Evolutionary conservation across 176 grass and related monocot genomes (phyloP).

Genomic region (Rhynchospora breviuscula): DNA sequence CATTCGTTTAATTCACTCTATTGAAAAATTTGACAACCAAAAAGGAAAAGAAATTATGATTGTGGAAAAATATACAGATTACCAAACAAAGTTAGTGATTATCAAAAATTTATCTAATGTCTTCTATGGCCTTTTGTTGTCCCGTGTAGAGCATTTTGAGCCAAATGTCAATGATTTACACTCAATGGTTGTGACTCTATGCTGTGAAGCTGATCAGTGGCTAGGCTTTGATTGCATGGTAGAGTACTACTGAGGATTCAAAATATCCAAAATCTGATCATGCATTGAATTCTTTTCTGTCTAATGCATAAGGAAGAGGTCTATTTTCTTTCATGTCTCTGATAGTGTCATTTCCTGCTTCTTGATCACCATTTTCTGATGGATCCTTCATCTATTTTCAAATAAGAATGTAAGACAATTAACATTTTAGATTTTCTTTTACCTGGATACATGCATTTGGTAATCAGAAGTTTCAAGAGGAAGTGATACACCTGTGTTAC

Average conservation of each 20-base stretch:
- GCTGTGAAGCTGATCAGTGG: neutral
- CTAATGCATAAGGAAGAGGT: neutral
- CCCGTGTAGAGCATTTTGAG: neutral
- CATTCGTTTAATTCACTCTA: too few species aligned
- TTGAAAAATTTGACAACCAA: neutral
- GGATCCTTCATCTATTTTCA: slow-evolving; percentile 24
- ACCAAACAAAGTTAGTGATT: neutral
- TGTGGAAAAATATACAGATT: neutral
- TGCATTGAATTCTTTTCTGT: slow-evolving; percentile 4
- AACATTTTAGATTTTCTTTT: neutral
- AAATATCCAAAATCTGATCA: neutral
- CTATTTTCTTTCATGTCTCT: neutral
- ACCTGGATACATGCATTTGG: neutral
- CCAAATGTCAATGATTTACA: neutral
- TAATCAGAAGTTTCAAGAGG: neutral
- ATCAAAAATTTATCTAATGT: neutral
- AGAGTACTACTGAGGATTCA: neutral
- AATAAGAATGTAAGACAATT: neutral
- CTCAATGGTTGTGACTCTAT: neutral
- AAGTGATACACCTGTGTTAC: neutral
- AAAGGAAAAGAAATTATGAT: neutral
- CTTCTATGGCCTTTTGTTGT: neutral
- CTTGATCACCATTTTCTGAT: slow-evolving; percentile 25
- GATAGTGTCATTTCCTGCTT: neutral
- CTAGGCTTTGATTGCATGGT: neutral